Conservation (phyloP, 169 alveolate genomes). For the Theileria equi region DNA sequence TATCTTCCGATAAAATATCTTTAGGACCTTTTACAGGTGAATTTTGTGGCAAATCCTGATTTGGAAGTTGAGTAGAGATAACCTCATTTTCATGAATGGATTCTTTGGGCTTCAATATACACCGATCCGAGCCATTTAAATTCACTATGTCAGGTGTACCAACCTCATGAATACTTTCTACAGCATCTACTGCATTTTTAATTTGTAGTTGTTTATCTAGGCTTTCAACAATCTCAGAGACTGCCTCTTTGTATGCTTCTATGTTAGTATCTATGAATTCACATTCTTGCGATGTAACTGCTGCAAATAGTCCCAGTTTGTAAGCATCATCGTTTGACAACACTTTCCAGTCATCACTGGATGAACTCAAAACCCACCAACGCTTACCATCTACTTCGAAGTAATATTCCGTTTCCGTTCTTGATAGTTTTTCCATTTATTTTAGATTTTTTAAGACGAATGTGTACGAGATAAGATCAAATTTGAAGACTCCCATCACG, state of each 20-base stretch:
- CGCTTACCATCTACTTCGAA: constrained; percentile 47
- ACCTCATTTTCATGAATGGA: no score
- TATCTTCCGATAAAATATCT: no score
- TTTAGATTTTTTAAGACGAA: not conserved
- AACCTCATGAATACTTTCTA: not conserved
- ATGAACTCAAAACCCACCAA: constrained; percentile 52
- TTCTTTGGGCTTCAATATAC: no score
- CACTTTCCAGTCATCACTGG: constrained; percentile 22
- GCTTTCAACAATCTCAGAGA: constrained; percentile 5
- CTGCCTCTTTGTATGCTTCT: constrained; percentile 32
- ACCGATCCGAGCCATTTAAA: no score
- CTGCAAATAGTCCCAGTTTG: constrained; percentile 32
- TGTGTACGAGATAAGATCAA: no score
- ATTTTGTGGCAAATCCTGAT: no score
- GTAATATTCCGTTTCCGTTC: constrained; percentile 43
- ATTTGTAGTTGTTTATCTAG: not conserved
- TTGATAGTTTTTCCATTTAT: constrained; percentile 1
- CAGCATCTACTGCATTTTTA: not conserved
- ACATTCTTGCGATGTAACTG: constrained; percentile 38
- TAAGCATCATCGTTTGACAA: constrained; percentile 28
- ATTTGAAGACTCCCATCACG: not conserved
- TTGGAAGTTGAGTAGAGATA: no score
- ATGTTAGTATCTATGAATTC: constrained; percentile 35
- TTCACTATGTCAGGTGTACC: not conserved
- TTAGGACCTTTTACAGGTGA: no score